Base-by-base conservation (phyloP, 164 flowering plant genomes). In the Annona squamosa region DNA sequence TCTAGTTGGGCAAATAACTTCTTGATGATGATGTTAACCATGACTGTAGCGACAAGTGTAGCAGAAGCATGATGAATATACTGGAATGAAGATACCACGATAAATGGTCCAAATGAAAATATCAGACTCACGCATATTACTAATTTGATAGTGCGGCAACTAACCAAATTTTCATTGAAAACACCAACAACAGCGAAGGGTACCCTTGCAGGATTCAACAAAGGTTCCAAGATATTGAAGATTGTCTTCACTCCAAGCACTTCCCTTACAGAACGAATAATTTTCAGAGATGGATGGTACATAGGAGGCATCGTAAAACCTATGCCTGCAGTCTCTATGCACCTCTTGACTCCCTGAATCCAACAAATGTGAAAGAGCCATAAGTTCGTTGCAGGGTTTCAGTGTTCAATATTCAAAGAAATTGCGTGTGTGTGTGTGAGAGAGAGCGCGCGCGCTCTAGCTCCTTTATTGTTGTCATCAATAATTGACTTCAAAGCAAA, bases 151-250 rank as follows among this genome's bases (percentile, higher is more conserved):
- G 13, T 52, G 13, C 9, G 37, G 13, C 0, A 43, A 79, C 93
- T 83, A 80, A 89, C 98, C 42, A 94, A 74, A 52, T 91, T 86
- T 69, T 91, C 91, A 18, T 71, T 75, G 81, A 84, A 91, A 12
- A 93, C 99, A 56, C 99, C 99, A 74, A 90, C 95, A 73, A 95
- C 98, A 63, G 97, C 97, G 80, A 77, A 95, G 65, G 93, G 88
- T 18, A 88, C 92, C 56, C 87, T 77, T 68, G 97, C 98, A 63
- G 98, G 97, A 82, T 93, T 93, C 75, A 95, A 71, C 97, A 93
- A 83, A 67, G 98, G 98, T 7, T 98, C 99, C 82, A 95, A 75
- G 63, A 95, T 85, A 72, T 95, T 91, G 82, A 95, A 91, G 2
- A 93, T 92, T 10, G 99, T 95, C 79, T 86, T 95, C 63, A 95